Conservation (phyloP, 1,284 basidiomycete species). For the Cerioporus squamosus region DNA sequence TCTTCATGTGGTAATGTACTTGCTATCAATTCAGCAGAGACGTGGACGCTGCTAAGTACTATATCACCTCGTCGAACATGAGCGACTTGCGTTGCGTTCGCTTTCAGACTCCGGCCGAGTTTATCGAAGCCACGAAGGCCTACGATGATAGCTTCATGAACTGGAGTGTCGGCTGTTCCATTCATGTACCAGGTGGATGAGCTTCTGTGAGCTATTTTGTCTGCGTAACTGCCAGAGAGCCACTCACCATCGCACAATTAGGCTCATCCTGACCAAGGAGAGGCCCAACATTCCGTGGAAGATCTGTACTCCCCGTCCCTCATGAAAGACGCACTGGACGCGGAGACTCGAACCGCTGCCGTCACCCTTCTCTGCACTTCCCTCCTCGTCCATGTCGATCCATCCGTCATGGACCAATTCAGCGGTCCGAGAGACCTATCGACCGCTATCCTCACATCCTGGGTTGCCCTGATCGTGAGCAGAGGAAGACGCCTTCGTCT, state of each 20-base stretch:
- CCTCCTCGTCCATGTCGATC: background rate
- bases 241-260: background rate
- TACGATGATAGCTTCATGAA: constrained; percentile 29
- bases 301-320: background rate
- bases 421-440: constrained; percentile 17
- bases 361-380: background rate
- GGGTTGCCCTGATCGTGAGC: constrained; percentile 4
- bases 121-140: constrained; percentile 11
- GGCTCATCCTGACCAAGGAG: constrained; percentile 2
- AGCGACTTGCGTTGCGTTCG: constrained; percentile 13
- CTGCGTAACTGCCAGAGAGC: too few species aligned
- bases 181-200: constrained; percentile 5
- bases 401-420: constrained; percentile 13
- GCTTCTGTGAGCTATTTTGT: background rate
- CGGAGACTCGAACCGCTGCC: background rate
- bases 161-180: constrained; percentile 16
- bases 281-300: background rate
- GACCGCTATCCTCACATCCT: constrained; percentile 18
- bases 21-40: background rate
- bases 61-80: constrained; percentile 4
- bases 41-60: too few species aligned
- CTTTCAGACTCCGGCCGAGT: constrained; percentile 11
- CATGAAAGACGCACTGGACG: background rate
- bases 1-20: background rate
- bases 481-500: constrained; percentile 11